phyloP scores from a whole-genome alignment of 2,329 filamentous ascomycete genomes.

The Xylariaceae sp. region DNA sequence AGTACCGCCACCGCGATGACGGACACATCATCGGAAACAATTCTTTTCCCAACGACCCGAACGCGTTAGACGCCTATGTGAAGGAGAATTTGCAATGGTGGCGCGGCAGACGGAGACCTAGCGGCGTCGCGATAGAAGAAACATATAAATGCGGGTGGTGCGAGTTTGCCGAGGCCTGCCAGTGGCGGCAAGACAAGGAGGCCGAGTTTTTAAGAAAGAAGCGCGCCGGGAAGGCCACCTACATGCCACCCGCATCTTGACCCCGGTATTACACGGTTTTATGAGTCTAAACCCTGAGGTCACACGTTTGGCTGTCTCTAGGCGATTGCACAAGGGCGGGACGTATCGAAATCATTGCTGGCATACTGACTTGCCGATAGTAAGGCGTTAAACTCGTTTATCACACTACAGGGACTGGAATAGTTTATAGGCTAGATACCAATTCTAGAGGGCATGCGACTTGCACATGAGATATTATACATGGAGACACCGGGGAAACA shows the following conservation, averaged over 20 bases:
- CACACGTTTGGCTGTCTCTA: too few relatives aligned
- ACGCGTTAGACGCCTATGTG: conserved; percentile 62
- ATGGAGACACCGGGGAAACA: too few relatives aligned
- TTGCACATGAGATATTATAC: too few relatives aligned
- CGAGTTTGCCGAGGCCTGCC: conserved; percentile 74
- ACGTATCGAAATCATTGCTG: too few relatives aligned
- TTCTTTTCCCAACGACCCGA: conserved; percentile 63
- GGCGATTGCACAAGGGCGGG: too few relatives aligned
- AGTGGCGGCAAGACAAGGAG: conserved; percentile 70
- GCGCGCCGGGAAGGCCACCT: background rate
- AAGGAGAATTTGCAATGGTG: conserved; percentile 77
- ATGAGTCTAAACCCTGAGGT: too few relatives aligned
- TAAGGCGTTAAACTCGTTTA: too few relatives aligned
- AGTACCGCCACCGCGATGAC: conserved; percentile 51
- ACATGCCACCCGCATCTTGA: background rate
- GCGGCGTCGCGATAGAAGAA: conserved; percentile 76
- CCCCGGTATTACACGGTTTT: too few relatives aligned
- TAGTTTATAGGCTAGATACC: too few relatives aligned
- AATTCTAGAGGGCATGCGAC: too few relatives aligned
- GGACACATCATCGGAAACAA: conserved; percentile 52
- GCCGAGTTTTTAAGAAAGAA: conserved; percentile 43
- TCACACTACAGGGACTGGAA: too few relatives aligned
- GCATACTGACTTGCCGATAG: too few relatives aligned
- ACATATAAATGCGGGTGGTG: conserved; percentile 84
- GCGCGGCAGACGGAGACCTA: conserved; percentile 67